phyloP scores from a whole-genome alignment of 208 protist genomes.

The Wallacemonas sp. region DNA sequence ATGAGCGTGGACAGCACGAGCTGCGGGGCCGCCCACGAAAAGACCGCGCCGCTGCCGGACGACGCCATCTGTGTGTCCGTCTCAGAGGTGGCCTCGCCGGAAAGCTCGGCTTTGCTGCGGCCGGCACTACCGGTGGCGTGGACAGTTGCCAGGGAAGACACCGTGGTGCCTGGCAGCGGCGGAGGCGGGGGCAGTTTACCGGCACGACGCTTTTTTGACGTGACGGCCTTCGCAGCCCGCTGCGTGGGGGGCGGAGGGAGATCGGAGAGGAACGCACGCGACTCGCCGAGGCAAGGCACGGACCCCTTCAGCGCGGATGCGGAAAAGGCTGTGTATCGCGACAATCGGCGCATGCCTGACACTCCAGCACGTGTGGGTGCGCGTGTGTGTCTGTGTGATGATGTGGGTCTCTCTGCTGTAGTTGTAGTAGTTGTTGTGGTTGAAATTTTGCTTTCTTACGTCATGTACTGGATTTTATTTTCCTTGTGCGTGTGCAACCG shows the following conservation, averaged over 20 bases:
- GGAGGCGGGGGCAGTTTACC: not conserved
- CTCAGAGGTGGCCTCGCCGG: too few species aligned
- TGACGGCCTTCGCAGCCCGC: not conserved
- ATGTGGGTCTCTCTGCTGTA: not conserved
- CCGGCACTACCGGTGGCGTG: not conserved
- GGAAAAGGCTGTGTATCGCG: not conserved
- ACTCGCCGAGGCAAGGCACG: not conserved
- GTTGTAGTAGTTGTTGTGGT: too few species aligned
- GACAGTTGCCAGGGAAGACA: too few species aligned
- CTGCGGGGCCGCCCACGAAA: slow-evolving; percentile 63
- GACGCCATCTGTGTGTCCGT: too few species aligned
- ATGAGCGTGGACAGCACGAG: slow-evolving; percentile 68
- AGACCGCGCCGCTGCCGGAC: not conserved
- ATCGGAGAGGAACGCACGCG: not conserved
- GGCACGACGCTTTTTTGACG: not conserved
- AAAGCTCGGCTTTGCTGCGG: not conserved
- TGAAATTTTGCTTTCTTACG: too few species aligned
- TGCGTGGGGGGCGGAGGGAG: not conserved
- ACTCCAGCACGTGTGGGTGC: not conserved
- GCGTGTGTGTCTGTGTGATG: not conserved
- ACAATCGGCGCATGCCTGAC: not conserved
- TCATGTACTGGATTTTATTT: too few species aligned
- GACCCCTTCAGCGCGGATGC: not conserved
- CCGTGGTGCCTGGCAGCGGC: slow-evolving; percentile 20
- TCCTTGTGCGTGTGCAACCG: too few species aligned